These are phyloP conservation scores for Viola odorata DNA, from an alignment of 345 rosid genomes.

Conservation along the genomic window DNA sequence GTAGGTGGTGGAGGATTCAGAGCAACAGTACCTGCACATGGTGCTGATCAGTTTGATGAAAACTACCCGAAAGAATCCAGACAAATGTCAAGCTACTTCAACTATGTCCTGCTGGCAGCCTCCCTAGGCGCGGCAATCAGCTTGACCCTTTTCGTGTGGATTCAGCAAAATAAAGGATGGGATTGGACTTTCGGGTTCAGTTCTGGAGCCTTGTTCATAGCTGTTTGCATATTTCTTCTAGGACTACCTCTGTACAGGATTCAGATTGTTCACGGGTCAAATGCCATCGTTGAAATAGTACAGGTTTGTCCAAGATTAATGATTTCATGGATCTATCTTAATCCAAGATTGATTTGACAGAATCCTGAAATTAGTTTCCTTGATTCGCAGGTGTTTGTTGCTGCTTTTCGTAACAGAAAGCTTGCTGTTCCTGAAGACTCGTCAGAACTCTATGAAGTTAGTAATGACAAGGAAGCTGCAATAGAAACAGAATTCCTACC, in stretches of 20 bases:
- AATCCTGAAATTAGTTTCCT: neutral
- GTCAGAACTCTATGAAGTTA: constrained; percentile 39
- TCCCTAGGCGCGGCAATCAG: constrained; percentile 40
- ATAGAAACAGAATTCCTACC: constrained; percentile 37
- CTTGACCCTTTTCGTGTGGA: constrained; percentile 45
- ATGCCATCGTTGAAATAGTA: constrained; percentile 33
- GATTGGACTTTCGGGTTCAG: constrained; percentile 44
- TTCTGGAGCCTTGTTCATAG: constrained; percentile 30
- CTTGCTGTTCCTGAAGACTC: constrained; percentile 44
- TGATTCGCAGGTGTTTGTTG: constrained; percentile 38
- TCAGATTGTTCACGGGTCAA: constrained; percentile 34
- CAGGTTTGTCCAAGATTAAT: constrained; percentile 27
- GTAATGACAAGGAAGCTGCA: constrained; percentile 36
- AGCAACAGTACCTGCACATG: constrained; percentile 46
- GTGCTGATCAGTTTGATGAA: constrained; percentile 60
- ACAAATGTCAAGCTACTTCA: constrained; percentile 55
- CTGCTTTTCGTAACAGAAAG: constrained; percentile 41
- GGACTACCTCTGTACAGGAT: constrained; percentile 43
- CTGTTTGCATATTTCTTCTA: constrained; percentile 20
- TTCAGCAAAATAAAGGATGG: constrained; percentile 55
- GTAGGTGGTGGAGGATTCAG: constrained; percentile 45
- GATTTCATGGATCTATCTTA: too few relatives aligned
- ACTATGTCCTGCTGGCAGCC: constrained; percentile 30
- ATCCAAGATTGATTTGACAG: neutral
- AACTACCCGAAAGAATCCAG: constrained; percentile 41